A percentile compares a stretch with the other conserved stretches of the same genome.
phyloP scores from a whole-genome alignment of 306 rosid species.

The Chamaecrista fasciculata region DNA sequence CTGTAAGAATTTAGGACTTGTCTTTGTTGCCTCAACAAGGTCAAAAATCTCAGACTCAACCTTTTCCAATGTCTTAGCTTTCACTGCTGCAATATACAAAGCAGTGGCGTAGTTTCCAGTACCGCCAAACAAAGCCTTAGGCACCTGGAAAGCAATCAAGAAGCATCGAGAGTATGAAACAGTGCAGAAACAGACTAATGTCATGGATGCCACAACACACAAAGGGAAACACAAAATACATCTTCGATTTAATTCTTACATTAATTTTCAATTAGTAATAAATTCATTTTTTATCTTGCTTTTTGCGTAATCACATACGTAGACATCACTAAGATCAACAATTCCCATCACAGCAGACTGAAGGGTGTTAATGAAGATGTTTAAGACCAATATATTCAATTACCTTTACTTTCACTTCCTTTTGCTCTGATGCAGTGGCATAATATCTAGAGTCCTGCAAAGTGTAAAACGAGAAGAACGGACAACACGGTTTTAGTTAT shows the following conservation, averaged over 20 bases:
- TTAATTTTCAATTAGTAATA: not conserved
- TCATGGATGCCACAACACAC: not conserved
- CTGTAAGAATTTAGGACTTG: conserved; percentile 50
- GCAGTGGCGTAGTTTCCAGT: conserved; percentile 96
- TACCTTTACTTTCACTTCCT: conserved; percentile 68
- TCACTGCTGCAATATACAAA: conserved; percentile 74
- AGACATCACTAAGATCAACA: not conserved
- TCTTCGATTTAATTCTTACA: not conserved
- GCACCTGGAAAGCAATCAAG: conserved; percentile 53
- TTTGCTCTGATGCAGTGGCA: conserved; percentile 52
- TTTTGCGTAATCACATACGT: not conserved
- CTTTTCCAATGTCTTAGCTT: conserved; percentile 61
- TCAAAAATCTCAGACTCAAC: conserved; percentile 73
- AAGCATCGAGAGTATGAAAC: not conserved
- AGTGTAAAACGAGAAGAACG: not conserved
- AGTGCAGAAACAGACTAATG: not conserved
- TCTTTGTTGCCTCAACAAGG: conserved; percentile 58
- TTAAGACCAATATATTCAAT: conserved; percentile 18
- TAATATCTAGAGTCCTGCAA: conserved; percentile 67
- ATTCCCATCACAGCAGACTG: not conserved
- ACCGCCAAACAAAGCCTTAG: conserved; percentile 84
- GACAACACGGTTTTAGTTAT: not conserved
- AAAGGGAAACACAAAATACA: not conserved
- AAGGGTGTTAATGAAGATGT: not conserved
- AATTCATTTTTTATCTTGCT: not conserved